phyloP scores from a whole-genome alignment of 306 rosid genomes.

The Crotalaria pallida region DNA sequence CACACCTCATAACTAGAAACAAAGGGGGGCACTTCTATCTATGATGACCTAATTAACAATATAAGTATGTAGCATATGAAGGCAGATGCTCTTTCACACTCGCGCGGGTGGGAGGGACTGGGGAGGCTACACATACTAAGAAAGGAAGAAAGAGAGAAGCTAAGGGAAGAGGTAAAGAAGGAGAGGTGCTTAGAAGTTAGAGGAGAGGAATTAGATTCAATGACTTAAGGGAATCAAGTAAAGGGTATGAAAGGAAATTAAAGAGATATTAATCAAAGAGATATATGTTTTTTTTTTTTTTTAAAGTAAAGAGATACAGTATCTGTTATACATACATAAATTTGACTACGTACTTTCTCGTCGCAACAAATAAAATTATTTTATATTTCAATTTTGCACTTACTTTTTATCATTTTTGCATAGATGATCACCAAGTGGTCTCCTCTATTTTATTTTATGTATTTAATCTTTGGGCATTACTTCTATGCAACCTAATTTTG shows the following conservation, averaged over 20 bases:
- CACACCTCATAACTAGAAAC: constrained; percentile 16
- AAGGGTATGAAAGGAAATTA: constrained; percentile 20
- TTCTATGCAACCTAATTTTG: too few species aligned
- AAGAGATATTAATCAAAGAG: constrained; percentile 12
- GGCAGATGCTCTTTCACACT: constrained; percentile 3
- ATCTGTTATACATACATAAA: too few species aligned
- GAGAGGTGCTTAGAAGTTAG: constrained; percentile 13
- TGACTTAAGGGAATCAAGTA: constrained; percentile 37
- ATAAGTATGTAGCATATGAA: not conserved
- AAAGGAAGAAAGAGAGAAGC: not conserved
- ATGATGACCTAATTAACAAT: constrained; percentile 1
- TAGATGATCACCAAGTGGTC: constrained; percentile 13
- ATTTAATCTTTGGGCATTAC: too few species aligned
- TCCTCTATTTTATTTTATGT: not conserved
- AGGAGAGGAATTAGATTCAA: constrained; percentile 46
- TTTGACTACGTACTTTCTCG: too few species aligned
- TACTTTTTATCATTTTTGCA: too few species aligned
- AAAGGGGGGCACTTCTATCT: not conserved
- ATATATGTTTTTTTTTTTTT: too few species aligned
- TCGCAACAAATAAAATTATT: too few species aligned
- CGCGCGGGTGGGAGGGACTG: not conserved
- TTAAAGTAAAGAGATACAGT: too few species aligned
- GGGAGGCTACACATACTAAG: not conserved
- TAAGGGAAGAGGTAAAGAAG: not conserved
- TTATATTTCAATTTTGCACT: too few species aligned